phyloP scores from a whole-genome alignment of 371 early-diverging fungal species.

The Syncephalastrum racemosum region DNA sequence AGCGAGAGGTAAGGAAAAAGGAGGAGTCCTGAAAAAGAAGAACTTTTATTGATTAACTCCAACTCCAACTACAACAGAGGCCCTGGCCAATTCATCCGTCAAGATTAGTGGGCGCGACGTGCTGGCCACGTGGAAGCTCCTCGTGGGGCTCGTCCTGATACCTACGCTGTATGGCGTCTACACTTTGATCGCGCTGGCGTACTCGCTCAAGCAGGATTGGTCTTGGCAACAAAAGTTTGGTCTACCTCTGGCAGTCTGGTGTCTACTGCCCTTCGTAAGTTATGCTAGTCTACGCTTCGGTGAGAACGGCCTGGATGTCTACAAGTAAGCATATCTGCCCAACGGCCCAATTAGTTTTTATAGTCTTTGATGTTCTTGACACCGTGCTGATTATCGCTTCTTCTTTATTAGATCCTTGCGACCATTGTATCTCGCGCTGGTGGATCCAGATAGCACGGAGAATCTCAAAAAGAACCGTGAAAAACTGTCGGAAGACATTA shows the following conservation, averaged over 20 bases:
- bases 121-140: conserved; percentile 94
- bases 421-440: conserved; percentile 78
- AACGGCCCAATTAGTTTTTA: background rate
- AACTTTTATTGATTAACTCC: background rate
- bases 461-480: conserved; percentile 66
- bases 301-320: conserved; percentile 88
- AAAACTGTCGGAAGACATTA: conserved; percentile 76
- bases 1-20: conserved; percentile 58
- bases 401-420: conserved; percentile 65
- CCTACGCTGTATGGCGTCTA: conserved; percentile 81
- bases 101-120: conserved; percentile 95
- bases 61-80: conserved; percentile 53
- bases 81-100: conserved; percentile 85
- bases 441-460: conserved; percentile 58
- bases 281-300: conserved; percentile 84
- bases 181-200: conserved; percentile 53
- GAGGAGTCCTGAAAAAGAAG: background rate
- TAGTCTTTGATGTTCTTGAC: too few relatives aligned
- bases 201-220: conserved; percentile 40
- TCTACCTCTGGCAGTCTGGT: conserved; percentile 58
- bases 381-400: background rate
- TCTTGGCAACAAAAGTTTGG: conserved; percentile 28
- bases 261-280: conserved; percentile 69
- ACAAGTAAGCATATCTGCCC: conserved; percentile 50
- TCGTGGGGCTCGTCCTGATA: conserved; percentile 78